These are phyloP conservation scores for Trichosanthes cucumerina DNA, from an alignment of 306 rosid genomes.

Conservation along the genomic window DNA sequence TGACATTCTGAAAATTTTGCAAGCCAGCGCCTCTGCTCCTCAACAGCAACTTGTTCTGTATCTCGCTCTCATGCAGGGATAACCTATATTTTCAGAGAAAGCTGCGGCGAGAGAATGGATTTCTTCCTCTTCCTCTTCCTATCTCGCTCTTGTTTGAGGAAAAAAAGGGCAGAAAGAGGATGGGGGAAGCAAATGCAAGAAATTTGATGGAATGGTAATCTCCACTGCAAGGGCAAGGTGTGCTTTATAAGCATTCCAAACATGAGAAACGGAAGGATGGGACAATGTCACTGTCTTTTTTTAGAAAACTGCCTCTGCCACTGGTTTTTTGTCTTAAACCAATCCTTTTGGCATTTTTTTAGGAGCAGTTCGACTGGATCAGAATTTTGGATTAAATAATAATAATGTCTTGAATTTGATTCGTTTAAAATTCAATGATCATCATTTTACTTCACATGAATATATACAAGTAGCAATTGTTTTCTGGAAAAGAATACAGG, in stretches of 20 bases:
- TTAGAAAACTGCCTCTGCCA: neutral
- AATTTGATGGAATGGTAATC: constrained; percentile 10
- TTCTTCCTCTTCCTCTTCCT: constrained; percentile 1
- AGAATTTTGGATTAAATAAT: neutral
- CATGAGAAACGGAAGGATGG: constrained; percentile 10
- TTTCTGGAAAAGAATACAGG: too few species aligned
- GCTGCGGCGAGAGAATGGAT: neutral
- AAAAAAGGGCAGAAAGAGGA: constrained; percentile 9
- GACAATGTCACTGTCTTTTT: constrained; percentile 12
- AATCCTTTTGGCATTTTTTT: neutral
- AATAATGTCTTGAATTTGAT: neutral
- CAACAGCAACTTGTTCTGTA: constrained; percentile 13
- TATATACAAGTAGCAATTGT: neutral
- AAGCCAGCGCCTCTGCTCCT: neutral
- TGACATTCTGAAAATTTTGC: constrained; percentile 12
- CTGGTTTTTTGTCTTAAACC: neutral
- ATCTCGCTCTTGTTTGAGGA: neutral
- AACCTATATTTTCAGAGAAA: neutral
- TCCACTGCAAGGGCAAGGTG: constrained; percentile 8
- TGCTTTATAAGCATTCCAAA: constrained; percentile 29
- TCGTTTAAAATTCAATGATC: neutral
- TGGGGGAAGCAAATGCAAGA: constrained; percentile 4
- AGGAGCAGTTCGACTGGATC: neutral
- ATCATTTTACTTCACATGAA: neutral
- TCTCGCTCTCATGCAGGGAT: neutral